Base-by-base conservation (phyloP, 2,329 filamentous ascomycete genomes). In the Penicillium palitans region DNA sequence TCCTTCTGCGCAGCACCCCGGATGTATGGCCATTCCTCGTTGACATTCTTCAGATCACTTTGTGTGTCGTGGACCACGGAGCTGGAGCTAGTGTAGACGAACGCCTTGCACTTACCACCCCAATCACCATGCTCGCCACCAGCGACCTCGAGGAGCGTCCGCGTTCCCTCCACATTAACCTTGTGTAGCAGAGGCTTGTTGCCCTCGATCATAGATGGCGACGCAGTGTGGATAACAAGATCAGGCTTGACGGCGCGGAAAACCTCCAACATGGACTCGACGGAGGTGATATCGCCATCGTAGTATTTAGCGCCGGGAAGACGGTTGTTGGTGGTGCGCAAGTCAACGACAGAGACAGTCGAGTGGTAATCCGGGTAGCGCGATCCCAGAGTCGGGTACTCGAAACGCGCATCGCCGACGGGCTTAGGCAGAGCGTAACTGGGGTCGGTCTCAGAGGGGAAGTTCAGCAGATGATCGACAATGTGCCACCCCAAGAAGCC, bases 81-180 rank as follows among this genome's bases (percentile, higher is more conserved):
- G 53, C 90, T 90, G 54, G 90, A 95, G 74, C 90, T 95, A 19
- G 93, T 98, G 77, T 93, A 96, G 47, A 98, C 90, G 63, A 98
- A 86, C 0, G 85, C 90, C 76, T 87, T 90, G 69, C 78, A 79
- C 55, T 75, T 74, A 53, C 77, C 74, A 57, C 93, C 91, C 61
- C 84, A 87, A 39, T 84, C 74, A 17, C 76, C 83, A 65, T 84
- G 80, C 70, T 84, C 83, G 67, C 89, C 89, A 17, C 90, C 90
- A 37, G 88, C 85, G 55, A 98, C 80, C 53, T 80, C 72, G 15
- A 80, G 61, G 49, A 97, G 84, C 64, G 89, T 87, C 64, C 81
- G 82, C 15, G 95, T 97, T 52, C 93, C 93, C 52, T 91, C 88
- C 52, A 96, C 88, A 74, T 98, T 99, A 72, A 98, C 90, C 73